Evolutionary conservation across 441 rosid genomes (phyloP).

Genomic region (Daphne laureola): DNA sequence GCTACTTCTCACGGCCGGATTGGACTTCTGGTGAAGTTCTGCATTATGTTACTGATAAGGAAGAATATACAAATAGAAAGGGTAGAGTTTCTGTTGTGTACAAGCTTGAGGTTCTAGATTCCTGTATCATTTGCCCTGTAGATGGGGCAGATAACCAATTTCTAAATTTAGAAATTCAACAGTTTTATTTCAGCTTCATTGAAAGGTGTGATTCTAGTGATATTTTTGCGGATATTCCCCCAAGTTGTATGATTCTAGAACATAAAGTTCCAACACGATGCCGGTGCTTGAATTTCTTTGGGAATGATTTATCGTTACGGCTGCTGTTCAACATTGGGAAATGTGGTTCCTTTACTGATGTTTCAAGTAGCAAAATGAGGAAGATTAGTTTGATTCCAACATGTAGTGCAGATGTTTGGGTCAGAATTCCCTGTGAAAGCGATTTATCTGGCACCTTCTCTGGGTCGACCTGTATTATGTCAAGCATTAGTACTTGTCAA

Average conservation of each 20-base stretch:
- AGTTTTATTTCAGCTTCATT: conserved; percentile 47
- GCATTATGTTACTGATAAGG: conserved; percentile 27
- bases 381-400: conserved; percentile 41
- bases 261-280: conserved; percentile 38
- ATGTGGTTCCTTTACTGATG: conserved; percentile 20
- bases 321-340: conserved; percentile 39
- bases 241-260: conserved; percentile 43
- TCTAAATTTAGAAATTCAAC: conserved; percentile 55
- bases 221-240: conserved; percentile 46
- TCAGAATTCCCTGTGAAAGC: conserved; percentile 58
- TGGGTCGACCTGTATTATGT: conserved; percentile 53
- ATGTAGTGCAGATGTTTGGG: conserved; percentile 68
- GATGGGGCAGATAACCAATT: conserved; percentile 40
- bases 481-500: conserved; percentile 53
- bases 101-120: conserved; percentile 80
- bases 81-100: conserved; percentile 32
- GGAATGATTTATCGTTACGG: conserved; percentile 52
- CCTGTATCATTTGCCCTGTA: conserved; percentile 52
- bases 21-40: conserved; percentile 46
- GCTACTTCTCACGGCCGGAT: conserved; percentile 81
- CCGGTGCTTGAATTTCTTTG: conserved; percentile 64
- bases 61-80: conserved; percentile 18
- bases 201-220: conserved; percentile 31
- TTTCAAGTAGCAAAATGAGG: conserved; percentile 23
- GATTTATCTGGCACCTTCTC: conserved; percentile 24